These are phyloP conservation scores for Cardiosporidium cionae DNA, from an alignment of 169 alveolate genomes.

Conservation along the genomic window DNA sequence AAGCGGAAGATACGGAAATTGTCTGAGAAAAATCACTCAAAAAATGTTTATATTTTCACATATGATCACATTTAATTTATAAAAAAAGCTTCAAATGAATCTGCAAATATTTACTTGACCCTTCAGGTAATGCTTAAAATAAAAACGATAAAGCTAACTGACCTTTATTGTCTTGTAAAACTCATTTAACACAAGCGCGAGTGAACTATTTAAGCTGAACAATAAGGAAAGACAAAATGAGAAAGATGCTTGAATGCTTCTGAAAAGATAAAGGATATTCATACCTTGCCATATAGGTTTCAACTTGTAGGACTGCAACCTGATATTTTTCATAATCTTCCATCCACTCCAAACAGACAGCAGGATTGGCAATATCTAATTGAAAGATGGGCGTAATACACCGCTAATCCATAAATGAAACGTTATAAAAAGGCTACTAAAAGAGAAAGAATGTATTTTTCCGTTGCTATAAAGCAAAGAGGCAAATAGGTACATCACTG, in stretches of 20 bases:
- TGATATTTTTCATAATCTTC: constrained; percentile 28
- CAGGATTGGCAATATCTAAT: constrained; percentile 64
- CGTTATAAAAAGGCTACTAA: no score
- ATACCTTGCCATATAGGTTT: neutral
- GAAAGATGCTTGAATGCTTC: neutral
- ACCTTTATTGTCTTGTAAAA: neutral
- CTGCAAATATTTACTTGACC: neutral
- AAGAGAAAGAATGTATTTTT: no score
- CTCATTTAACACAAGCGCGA: neutral
- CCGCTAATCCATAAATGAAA: no score
- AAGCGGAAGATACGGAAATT: neutral
- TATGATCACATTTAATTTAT: no score
- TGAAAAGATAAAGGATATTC: neutral
- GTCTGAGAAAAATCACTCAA: no score
- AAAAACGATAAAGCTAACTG: no score
- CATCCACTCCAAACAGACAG: constrained; percentile 9
- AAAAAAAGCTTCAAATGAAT: neutral
- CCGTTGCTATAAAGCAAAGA: no score
- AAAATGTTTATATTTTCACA: neutral
- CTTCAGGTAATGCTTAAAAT: no score
- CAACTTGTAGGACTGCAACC: neutral
- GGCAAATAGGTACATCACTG: no score
- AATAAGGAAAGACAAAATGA: neutral
- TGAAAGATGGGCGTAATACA: no score
- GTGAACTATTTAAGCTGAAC: neutral